Evolutionary conservation across 2,329 filamentous ascomycete species (phyloP).

Genomic region (Pseudofabraea citricarpa): DNA sequence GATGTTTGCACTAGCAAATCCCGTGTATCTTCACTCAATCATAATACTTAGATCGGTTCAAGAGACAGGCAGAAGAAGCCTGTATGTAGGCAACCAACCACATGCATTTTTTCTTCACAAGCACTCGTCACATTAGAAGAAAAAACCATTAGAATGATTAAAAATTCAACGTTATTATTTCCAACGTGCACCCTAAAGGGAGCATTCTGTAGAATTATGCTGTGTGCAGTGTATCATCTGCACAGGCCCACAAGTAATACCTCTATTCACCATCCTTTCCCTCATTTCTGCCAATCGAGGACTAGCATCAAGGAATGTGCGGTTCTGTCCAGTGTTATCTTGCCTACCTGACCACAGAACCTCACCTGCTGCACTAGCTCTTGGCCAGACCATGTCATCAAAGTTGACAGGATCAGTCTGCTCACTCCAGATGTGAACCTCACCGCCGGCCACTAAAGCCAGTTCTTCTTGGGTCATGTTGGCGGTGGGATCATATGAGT

Average conservation of each 20-base stretch:
- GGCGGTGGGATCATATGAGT: slow-evolving; percentile 70
- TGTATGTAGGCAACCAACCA: no score
- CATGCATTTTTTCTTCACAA: no score
- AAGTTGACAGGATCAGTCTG: slow-evolving; percentile 73
- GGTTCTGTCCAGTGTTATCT: slow-evolving; percentile 61
- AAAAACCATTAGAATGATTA: no score
- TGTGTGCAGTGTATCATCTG: slow-evolving; percentile 72
- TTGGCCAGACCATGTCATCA: slow-evolving; percentile 74
- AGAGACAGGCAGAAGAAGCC: no score
- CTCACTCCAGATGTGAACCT: slow-evolving; percentile 78
- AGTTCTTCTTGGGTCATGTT: slow-evolving; percentile 57
- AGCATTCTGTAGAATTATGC: slow-evolving; percentile 46
- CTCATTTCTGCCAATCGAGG: slow-evolving; percentile 71
- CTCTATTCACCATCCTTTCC: slow-evolving; percentile 66
- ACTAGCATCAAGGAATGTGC: slow-evolving; percentile 65
- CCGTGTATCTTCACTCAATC: no score
- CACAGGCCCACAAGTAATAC: slow-evolving; percentile 60
- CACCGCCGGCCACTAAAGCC: slow-evolving; percentile 72
- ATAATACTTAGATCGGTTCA: no score
- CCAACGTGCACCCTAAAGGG: slow-evolving; percentile 11
- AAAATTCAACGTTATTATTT: no score
- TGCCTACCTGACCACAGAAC: slow-evolving; percentile 73
- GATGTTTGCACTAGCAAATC: no score
- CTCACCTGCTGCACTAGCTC: slow-evolving; percentile 69
- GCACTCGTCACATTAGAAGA: no score